A percentile compares a stretch with the other conserved stretches of the same genome.
These are phyloP conservation scores for Acanthamoeba royreba DNA, from an alignment of 208 protist species.

Conservation along the genomic window DNA sequence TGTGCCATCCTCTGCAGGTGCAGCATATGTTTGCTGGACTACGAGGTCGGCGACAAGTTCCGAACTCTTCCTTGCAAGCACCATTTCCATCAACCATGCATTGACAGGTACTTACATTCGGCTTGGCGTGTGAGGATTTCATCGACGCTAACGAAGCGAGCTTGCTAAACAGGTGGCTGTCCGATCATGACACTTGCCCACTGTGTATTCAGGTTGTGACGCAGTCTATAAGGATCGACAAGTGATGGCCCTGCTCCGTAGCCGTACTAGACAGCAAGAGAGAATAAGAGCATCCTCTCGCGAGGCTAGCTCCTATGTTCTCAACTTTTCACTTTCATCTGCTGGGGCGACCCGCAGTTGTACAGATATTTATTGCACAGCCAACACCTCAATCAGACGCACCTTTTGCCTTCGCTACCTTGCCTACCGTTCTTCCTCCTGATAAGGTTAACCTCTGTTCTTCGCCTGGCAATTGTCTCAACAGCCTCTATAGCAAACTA, in stretches of 20 bases:
- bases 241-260: neutral
- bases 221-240: neutral
- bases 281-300: too few species aligned
- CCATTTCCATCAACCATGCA: slow-evolving; percentile 66
- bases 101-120: slow-evolving; percentile 37
- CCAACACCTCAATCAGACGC: too few species aligned
- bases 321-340: too few species aligned
- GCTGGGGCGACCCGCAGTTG: too few species aligned
- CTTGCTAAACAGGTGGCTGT: neutral
- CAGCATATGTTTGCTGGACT: slow-evolving; percentile 67
- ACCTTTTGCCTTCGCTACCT: too few species aligned
- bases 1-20: slow-evolving; percentile 29
- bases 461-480: too few species aligned
- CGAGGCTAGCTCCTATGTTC: too few species aligned
- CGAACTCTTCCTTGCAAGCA: slow-evolving; percentile 70
- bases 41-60: slow-evolving; percentile 56
- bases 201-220: slow-evolving; percentile 9
- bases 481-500: too few species aligned
- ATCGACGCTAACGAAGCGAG: neutral
- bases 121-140: neutral
- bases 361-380: too few species aligned
- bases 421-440: too few species aligned
- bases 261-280: too few species aligned
- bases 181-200: neutral
- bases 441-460: too few species aligned